Conservation (phyloP, 257 asterid genomes). For the Solanum tarapatanum region DNA sequence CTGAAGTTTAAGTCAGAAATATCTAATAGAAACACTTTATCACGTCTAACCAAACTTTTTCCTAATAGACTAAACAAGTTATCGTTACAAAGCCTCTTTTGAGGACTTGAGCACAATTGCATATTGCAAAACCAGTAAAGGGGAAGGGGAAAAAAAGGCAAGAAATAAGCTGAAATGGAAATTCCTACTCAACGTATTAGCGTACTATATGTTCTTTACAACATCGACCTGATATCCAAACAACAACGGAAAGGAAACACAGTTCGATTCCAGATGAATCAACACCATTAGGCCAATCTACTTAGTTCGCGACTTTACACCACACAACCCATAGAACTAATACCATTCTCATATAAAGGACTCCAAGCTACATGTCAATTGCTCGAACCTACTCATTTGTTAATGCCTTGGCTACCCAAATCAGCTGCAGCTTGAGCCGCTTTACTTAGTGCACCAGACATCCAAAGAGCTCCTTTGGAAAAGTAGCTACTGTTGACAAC, state of each 20-base stretch:
- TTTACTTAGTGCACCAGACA: constrained; percentile 60
- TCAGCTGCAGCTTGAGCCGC: constrained; percentile 81
- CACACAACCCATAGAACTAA: not conserved
- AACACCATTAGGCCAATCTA: not conserved
- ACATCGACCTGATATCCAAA: not conserved
- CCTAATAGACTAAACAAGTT: too few species aligned
- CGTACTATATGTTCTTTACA: not conserved
- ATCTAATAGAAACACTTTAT: too few species aligned
- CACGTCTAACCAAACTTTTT: not conserved
- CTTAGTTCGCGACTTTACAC: not conserved
- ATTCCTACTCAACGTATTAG: not conserved
- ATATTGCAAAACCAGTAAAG: not conserved
- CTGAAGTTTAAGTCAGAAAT: too few species aligned
- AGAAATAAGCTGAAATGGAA: not conserved
- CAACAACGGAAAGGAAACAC: not conserved
- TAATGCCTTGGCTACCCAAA: constrained; percentile 44
- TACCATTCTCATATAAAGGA: not conserved
- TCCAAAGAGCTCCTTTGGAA: constrained; percentile 79
- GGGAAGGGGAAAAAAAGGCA: not conserved
- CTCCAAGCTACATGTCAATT: not conserved
- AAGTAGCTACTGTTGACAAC: constrained; percentile 71
- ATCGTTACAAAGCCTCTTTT: not conserved
- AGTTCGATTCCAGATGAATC: not conserved
- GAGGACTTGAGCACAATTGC: not conserved
- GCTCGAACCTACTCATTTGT: constrained; percentile 14